Base-by-base conservation (phyloP, 2,329 filamentous ascomycete species). In the Scedosporium boydii region DNA sequence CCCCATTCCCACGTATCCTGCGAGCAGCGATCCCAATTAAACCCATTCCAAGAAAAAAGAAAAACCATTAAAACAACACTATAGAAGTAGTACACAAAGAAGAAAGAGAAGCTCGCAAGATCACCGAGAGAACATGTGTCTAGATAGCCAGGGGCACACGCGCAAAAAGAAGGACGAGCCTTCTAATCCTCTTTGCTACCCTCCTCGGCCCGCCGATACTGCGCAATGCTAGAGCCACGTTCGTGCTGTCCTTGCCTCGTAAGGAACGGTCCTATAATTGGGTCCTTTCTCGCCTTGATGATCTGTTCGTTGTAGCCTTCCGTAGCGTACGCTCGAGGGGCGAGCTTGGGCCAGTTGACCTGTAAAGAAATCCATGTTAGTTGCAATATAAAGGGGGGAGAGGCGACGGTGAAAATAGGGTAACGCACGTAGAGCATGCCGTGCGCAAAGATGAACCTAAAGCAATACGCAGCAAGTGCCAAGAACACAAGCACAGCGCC, bases 341-440 rank as follows among this genome's bases (percentile, higher is more conserved):
- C 96, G 58, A 99, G 84, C 72, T 96, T 97, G 9, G 95, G 95
- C 95, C 96, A 99, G 77, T 97, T 98, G 68, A 97, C 93, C 92
- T 96, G 65, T 55, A 60, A 56, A n/a, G 51, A 42, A 44, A 29
- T 4, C 12, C 3, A 58, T 58, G 63, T 71, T 63, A 71, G 67
- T 62, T 66, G 18, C 21, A 4, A 2, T 1, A 41, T 2, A 29
- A 38, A 51, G 56, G 55, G 14, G n/a, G n/a, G n/a, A n/a, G n/a
- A n/a, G n/a, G n/a, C n/a, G n/a, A 63, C 18, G 61, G 59, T 18
- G 61, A 61, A 55, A 21, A 56, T 48, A 12, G 2, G 14, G 4
- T 57, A 53, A 86, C 91, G 83, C 83, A 98, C 95, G 71, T 95
- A 99, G 69, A 99, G 86, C 81, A 96, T 93, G 64, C 95, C 95